Percentiles rank a stretch among this genome's conserved stretches.
These are phyloP conservation scores for Saccharomycopsis fermentans DNA, from an alignment of 805 yeast species.

Conservation along the genomic window DNA sequence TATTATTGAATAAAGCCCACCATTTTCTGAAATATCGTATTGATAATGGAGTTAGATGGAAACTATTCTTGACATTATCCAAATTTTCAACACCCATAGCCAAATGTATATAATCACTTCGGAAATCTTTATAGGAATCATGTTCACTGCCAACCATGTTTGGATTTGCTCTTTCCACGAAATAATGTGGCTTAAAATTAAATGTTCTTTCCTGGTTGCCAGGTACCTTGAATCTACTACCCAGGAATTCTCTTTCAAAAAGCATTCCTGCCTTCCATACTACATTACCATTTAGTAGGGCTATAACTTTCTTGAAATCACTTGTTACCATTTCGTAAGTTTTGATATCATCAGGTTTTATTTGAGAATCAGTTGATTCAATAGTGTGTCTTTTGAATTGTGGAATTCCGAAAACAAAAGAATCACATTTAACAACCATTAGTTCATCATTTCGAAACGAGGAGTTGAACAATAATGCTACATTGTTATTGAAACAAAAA, in stretches of 20 bases:
- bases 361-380: constrained; percentile 1
- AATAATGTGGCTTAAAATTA: constrained; percentile 52
- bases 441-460: constrained; percentile 28
- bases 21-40: constrained; percentile 61
- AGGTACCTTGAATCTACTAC: constrained; percentile 21
- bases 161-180: constrained; percentile 52
- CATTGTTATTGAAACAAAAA: constrained; percentile 53
- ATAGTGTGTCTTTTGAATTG: constrained; percentile 23
- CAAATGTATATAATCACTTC: constrained; percentile 56
- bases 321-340: not conserved
- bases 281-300: constrained; percentile 59
- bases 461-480: constrained; percentile 40
- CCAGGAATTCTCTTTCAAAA: constrained; percentile 50
- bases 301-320: constrained; percentile 32
- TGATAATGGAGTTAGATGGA: constrained; percentile 64
- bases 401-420: constrained; percentile 50
- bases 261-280: constrained; percentile 68
- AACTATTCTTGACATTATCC: constrained; percentile 41
- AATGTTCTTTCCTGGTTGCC: constrained; percentile 35
- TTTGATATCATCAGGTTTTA: not conserved
- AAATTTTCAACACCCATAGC: constrained; percentile 31
- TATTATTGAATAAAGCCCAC: constrained; percentile 77
- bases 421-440: constrained; percentile 42
- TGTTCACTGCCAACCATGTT: constrained; percentile 35
- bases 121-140: constrained; percentile 51